Conservation (phyloP, 2,329 filamentous ascomycete genomes). For the Epicoccum nigrum region DNA sequence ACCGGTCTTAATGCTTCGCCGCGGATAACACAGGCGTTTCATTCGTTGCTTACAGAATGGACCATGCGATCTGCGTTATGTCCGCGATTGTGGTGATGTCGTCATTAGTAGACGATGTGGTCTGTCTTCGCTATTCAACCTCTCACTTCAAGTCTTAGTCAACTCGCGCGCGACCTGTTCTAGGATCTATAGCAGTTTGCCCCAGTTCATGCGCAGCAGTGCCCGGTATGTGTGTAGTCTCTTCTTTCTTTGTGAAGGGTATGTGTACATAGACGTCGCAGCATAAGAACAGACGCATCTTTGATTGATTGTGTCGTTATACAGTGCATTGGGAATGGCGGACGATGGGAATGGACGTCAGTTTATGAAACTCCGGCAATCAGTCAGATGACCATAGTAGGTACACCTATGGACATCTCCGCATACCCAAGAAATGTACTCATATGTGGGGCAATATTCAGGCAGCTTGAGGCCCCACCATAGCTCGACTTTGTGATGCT, state of each 20-base stretch:
- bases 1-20: slow-evolving; percentile 12
- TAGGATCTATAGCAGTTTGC: slow-evolving; percentile 10
- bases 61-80: slow-evolving; percentile 12
- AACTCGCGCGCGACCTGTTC: slow-evolving; percentile 8
- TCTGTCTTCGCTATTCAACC: background rate
- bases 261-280: slow-evolving; percentile 14
- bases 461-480: slow-evolving; percentile 27
- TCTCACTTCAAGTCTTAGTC: slow-evolving; percentile 5
- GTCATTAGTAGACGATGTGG: slow-evolving; percentile 4
- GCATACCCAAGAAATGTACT: background rate
- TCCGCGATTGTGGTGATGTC: slow-evolving; percentile 6
- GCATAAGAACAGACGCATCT: slow-evolving; percentile 17
- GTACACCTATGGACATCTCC: background rate
- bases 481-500: slow-evolving; percentile 16
- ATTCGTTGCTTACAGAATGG: slow-evolving; percentile 15
- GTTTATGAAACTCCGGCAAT: background rate
- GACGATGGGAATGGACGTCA: background rate
- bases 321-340: background rate
- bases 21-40: slow-evolving; percentile 11
- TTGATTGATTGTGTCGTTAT: background rate
- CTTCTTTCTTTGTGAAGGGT: slow-evolving; percentile 11
- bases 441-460: slow-evolving; percentile 11
- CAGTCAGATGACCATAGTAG: background rate
- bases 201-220: slow-evolving; percentile 15
- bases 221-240: slow-evolving; percentile 10